These are phyloP conservation scores for Phaeosphaeriaceae sp. DNA, from an alignment of 2,329 filamentous ascomycete genomes.

Conservation along the genomic window DNA sequence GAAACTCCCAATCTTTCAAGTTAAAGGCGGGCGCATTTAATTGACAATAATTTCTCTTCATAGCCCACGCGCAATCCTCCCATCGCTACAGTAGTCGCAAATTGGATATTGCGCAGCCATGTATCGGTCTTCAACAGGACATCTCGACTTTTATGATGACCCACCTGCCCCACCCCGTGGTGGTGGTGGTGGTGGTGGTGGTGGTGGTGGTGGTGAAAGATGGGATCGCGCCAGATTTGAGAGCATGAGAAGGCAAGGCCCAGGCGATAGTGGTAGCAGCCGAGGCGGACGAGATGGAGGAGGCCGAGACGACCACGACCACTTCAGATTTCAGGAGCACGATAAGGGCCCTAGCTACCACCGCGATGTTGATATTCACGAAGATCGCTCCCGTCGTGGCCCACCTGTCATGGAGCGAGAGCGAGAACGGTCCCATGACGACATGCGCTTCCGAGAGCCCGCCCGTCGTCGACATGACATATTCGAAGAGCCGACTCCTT, in stretches of 20 bases:
- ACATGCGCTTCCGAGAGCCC: constrained; percentile 56
- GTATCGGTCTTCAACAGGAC: constrained; percentile 52
- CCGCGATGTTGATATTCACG: constrained; percentile 52
- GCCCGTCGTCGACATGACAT: constrained; percentile 52
- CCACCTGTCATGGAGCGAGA: constrained; percentile 52
- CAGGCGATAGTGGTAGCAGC: constrained; percentile 56
- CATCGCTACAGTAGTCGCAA: constrained; percentile 6
- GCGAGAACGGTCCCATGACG: constrained; percentile 62
- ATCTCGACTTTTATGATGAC: constrained; percentile 51
- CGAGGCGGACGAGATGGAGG: constrained; percentile 43
- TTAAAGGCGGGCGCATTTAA: background rate
- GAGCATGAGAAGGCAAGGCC: constrained; percentile 50
- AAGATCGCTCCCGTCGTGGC: constrained; percentile 51
- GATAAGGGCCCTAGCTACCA: constrained; percentile 51
- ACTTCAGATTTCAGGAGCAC: constrained; percentile 52
- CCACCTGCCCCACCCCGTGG: constrained; percentile 43
- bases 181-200: constrained; percentile 10
- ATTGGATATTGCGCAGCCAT: constrained; percentile 23
- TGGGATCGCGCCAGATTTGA: constrained; percentile 61
- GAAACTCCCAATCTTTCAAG: background rate
- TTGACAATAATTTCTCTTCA: background rate
- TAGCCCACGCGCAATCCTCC: constrained; percentile 18
- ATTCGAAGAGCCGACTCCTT: constrained; percentile 55
- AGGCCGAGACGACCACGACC: constrained; percentile 43
- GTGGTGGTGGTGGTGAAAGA: constrained; percentile 41